Base-by-base conservation (phyloP, 768 basidiomycete genomes). In the Thelephora ganbajun region DNA sequence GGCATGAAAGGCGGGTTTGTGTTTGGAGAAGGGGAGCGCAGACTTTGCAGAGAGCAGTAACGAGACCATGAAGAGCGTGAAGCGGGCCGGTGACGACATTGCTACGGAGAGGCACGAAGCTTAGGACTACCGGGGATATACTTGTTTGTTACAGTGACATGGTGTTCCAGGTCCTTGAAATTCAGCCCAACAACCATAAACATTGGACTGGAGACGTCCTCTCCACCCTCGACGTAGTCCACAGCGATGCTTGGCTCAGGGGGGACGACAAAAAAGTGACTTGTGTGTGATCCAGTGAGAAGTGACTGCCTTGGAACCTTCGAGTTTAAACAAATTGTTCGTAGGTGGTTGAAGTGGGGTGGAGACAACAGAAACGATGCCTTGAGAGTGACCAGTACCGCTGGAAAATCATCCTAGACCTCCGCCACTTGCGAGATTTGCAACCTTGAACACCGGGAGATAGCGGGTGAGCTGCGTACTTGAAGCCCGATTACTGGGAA, bases 301-400 rank as follows among this genome's bases (percentile, higher is more conserved):
- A 98, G 94, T n/a, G 96, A 75, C 80, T 91, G 93, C 56, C 74
- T 83, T 56, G 96, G 63, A 33, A 89, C 89, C 60, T 72, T 68
- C 7, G 79, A 72, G 65, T 96, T 94, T 50, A 65, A 48, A 74
- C 68, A 63, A 90, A 87, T 2, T 82, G 79, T 43, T 82, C 80
- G 51, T 80, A 79, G 20, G 80, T 78, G 14, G 71, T 70, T 4
- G 92, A 90, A 4, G 87, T 79, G 6, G 93, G 57, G 97, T 79
- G 35, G 77, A 80, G 46, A 93, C 76, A n/a, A 96, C 96, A 12
- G 93, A 89, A 43, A 96, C 81, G 56, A 99, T 79, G 54, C 96
- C 96, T 64, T 98, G 94, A 2, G 93, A 97, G 66, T 99, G 96
- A 30, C 96, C 96, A 13, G 96, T 98, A 2, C 92, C 79, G 30